These are phyloP conservation scores for Zopfia rhizophila DNA, from an alignment of 2,329 filamentous ascomycete genomes.

Conservation along the genomic window DNA sequence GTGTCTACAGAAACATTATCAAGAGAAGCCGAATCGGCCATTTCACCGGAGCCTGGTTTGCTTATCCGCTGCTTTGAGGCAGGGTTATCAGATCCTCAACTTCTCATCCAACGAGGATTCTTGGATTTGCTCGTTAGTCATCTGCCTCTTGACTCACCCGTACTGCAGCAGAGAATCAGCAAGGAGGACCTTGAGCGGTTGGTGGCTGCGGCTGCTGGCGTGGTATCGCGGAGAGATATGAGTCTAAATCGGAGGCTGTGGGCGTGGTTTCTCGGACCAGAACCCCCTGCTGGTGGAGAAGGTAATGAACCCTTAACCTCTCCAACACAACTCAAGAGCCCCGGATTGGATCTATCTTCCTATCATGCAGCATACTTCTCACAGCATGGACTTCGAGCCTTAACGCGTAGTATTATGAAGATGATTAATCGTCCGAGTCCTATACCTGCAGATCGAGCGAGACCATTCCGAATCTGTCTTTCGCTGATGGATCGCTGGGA, in stretches of 20 bases:
- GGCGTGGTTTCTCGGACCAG: slow-evolving; percentile 93
- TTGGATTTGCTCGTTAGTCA: slow-evolving; percentile 92
- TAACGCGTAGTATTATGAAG: slow-evolving; percentile 78
- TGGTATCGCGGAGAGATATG: slow-evolving; percentile 93
- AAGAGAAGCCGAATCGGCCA: slow-evolving; percentile 71
- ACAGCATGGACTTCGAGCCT: slow-evolving; percentile 76
- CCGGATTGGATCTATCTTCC: slow-evolving; percentile 45
- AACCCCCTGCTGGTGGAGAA: slow-evolving; percentile 57
- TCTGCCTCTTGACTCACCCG: slow-evolving; percentile 82
- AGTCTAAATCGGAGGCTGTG: slow-evolving; percentile 94
- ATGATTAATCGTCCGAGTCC: slow-evolving; percentile 73
- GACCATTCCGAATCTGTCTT: slow-evolving; percentile 89
- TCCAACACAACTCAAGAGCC: slow-evolving; percentile 62
- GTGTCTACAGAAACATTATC: slow-evolving; percentile 50
- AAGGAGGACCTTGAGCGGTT: slow-evolving; percentile 81
- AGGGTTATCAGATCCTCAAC: slow-evolving; percentile 85
- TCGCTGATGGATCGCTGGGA: slow-evolving; percentile 99
- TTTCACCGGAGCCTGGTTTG: slow-evolving; percentile 89
- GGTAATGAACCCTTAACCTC: slow-evolving; percentile 40
- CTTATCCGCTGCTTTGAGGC: slow-evolving; percentile 92
- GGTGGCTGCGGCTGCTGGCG: slow-evolving; percentile 82
- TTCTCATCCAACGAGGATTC: slow-evolving; percentile 93
- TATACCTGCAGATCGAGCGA: slow-evolving; percentile 75
- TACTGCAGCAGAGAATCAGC: slow-evolving; percentile 80
- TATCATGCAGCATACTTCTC: slow-evolving; percentile 79